Base-by-base conservation (phyloP, 2,329 filamentous ascomycete genomes). In the Beauveria sp. region DNA sequence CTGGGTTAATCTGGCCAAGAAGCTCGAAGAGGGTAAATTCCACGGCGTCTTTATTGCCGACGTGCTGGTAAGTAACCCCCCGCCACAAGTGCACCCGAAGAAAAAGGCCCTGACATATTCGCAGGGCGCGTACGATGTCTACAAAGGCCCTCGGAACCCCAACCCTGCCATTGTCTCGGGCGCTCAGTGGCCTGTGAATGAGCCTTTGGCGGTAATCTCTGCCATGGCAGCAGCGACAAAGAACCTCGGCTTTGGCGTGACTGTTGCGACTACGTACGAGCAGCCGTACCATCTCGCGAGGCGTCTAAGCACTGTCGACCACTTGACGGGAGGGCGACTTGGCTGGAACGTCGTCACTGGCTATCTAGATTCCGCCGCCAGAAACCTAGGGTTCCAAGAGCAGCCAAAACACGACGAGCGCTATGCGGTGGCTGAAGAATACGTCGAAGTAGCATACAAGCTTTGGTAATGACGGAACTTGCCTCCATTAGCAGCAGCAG, bases 131-230 rank as follows among this genome's bases (percentile, higher is more conserved):
- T 89, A 89, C 68, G 87, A 90, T 74, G 85, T 89, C 5, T 90
- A 88, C 72, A 84, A 84, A 63, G 81, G 85, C 0, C 83, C 83
- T 12, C 64, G 64, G 10, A 73, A 71, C 0, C 72, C 76, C 4
- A 79, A 81, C 3, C 81, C 86, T 0, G 83, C 85, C 0, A 80
- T 88, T 54, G 70, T 79, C 1, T 83, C 84, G 0, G 87, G 85
- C 1, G 84, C 86, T 0, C 87, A 90, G 71, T 89, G 85, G 80
- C 87, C 87, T 0, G 84, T 89, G n/a, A 88, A 88, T 63, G 87
- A 90, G 69, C 87, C 87, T 0, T 68, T 89, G 1, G 65, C 69
- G 7, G 79, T 86, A 2, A 77, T 89, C 0, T 79, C 86, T 2
- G 85, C 86, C 2, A 88, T 89, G 85, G 86, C 87, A 1, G 86